Conservation (phyloP, 257 asterid genomes). For the Ajuga chamaepitys region DNA sequence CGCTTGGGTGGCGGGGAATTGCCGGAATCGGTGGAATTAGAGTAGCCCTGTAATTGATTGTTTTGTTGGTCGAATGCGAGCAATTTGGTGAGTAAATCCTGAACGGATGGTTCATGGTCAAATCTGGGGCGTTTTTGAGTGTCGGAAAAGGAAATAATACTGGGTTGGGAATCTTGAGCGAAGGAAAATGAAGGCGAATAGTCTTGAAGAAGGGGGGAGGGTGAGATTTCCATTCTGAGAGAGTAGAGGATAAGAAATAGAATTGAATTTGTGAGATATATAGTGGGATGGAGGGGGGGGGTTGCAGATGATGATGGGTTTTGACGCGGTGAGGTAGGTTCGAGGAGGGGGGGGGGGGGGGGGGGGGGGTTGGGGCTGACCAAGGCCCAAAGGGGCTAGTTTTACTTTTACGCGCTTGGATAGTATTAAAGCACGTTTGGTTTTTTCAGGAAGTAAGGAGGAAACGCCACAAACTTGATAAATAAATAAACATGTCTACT, state of each 20-base stretch:
- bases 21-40: neutral
- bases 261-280: neutral
- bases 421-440: slow-evolving; percentile 1
- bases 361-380: too few relatives aligned
- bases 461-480: neutral
- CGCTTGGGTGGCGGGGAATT: slow-evolving; percentile 22
- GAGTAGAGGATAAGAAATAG: neutral
- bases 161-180: slow-evolving; percentile 19
- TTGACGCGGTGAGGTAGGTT: slow-evolving; percentile 47
- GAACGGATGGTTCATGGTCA: slow-evolving; percentile 13
- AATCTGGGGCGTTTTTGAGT: slow-evolving; percentile 21
- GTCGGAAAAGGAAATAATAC: slow-evolving; percentile 13
- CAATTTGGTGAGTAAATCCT: slow-evolving; percentile 18
- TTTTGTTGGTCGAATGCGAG: slow-evolving; percentile 6
- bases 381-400: too few relatives aligned
- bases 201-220: slow-evolving; percentile 23
- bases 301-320: slow-evolving; percentile 22
- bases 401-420: slow-evolving; percentile 31
- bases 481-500: too few relatives aligned
- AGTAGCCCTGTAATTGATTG: neutral
- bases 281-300: neutral
- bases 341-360: slow-evolving; percentile 5
- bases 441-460: neutral
- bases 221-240: slow-evolving; percentile 34
- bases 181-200: slow-evolving; percentile 15